phyloP scores from a whole-genome alignment of 306 rosid species.

The Vigna unguiculata region DNA sequence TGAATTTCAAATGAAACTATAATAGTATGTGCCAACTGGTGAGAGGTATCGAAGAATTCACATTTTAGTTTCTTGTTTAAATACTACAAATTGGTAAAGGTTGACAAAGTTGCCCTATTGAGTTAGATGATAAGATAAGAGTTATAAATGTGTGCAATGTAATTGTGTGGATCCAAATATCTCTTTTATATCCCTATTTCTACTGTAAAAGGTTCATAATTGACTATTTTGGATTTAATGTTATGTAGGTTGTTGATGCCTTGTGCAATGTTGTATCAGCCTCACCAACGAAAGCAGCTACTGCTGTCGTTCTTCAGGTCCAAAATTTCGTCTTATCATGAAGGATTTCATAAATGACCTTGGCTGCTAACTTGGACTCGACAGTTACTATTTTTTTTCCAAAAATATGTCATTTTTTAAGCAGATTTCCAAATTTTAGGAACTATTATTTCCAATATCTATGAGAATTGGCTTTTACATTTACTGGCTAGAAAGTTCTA shows the following conservation, averaged over 20 bases:
- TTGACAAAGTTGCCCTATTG: constrained; percentile 8
- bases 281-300: constrained; percentile 87
- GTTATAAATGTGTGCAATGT: background rate
- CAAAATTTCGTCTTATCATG: constrained; percentile 44
- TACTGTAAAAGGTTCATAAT: constrained; percentile 13
- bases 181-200: constrained; percentile 12
- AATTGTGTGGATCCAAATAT: background rate
- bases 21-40: background rate
- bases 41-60: background rate
- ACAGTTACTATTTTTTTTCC: background rate
- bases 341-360: constrained; percentile 32
- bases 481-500: constrained; percentile 10
- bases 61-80: background rate
- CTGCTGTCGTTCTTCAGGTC: constrained; percentile 98
- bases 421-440: background rate
- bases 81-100: constrained; percentile 1
- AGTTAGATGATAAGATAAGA: background rate
- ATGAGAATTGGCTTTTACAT: constrained; percentile 7
- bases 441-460: constrained; percentile 18
- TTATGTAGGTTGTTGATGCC: constrained; percentile 89
- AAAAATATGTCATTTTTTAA: constrained; percentile 27
- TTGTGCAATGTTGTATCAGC: constrained; percentile 94
- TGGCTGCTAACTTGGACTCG: constrained; percentile 32
- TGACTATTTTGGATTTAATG: constrained; percentile 39
- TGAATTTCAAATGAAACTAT: background rate